Conservation (phyloP, 75 land plant species). For the Cupressus sempervirens region DNA sequence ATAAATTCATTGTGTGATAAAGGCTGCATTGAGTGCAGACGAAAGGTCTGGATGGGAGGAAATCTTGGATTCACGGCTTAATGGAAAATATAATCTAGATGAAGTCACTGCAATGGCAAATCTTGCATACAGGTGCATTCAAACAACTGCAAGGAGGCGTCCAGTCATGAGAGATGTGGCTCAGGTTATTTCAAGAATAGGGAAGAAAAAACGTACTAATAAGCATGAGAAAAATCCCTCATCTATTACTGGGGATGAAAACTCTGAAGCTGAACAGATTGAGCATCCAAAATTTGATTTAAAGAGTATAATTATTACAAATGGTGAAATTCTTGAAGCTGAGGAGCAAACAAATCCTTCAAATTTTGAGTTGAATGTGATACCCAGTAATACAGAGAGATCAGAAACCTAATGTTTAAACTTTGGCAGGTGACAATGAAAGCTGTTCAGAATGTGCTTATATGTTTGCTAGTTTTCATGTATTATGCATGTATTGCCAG, state of each 20-base stretch:
- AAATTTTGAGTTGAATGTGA: background rate
- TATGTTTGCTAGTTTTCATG: background rate
- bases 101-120: slow-evolving; percentile 63
- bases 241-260: slow-evolving; percentile 23
- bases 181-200: slow-evolving; percentile 55
- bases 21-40: slow-evolving; percentile 79
- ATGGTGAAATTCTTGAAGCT: slow-evolving; percentile 1
- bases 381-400: background rate
- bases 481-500: background rate
- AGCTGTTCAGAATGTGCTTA: background rate
- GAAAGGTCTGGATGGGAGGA: slow-evolving; percentile 69
- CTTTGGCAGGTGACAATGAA: background rate
- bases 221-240: slow-evolving; percentile 21
- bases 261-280: slow-evolving; percentile 27
- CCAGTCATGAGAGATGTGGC: slow-evolving; percentile 78
- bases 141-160: slow-evolving; percentile 50
- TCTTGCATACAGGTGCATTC: slow-evolving; percentile 67
- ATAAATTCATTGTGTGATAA: slow-evolving; percentile 2
- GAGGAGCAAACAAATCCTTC: background rate
- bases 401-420: background rate
- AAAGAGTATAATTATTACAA: slow-evolving; percentile 19
- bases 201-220: slow-evolving; percentile 31
- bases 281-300: slow-evolving; percentile 51
- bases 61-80: slow-evolving; percentile 65
- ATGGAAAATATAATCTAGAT: slow-evolving; percentile 47